A percentile compares a stretch with the other conserved stretches of the same genome.
phyloP scores from a whole-genome alignment of 768 basidiomycete genomes.

The Mycena galopus region DNA sequence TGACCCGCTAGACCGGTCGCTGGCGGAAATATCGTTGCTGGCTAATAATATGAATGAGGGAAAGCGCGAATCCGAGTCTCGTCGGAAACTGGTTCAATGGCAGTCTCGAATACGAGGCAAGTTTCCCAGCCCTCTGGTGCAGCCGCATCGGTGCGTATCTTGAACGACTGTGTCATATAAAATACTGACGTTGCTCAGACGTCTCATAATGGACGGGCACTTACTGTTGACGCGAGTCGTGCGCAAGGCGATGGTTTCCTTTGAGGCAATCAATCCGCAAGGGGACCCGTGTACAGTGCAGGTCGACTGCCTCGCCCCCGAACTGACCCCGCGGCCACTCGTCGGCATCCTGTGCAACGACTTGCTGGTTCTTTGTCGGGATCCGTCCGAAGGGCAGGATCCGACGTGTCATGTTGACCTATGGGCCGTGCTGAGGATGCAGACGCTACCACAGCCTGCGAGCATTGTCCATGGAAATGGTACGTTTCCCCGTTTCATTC shows the following conservation, averaged over 20 bases:
- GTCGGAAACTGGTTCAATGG: constrained; percentile 92
- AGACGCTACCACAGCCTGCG: constrained; percentile 90
- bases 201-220: constrained; percentile 93
- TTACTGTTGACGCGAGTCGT: constrained; percentile 91
- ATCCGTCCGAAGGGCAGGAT: constrained; percentile 86
- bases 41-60: constrained; percentile 99
- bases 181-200: constrained; percentile 57
- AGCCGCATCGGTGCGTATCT: constrained; percentile 87
- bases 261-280: constrained; percentile 83
- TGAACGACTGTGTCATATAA: constrained; percentile 4
- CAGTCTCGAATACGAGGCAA: constrained; percentile 89
- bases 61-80: constrained; percentile 94
- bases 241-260: constrained; percentile 84
- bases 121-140: constrained; percentile 97
- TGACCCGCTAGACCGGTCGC: constrained; percentile 87
- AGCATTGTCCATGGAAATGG: constrained; percentile 92
- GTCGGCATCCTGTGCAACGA: constrained; percentile 93
- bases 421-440: constrained; percentile 98
- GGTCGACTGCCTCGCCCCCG: constrained; percentile 91
- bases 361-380: constrained; percentile 90
- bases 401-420: constrained; percentile 83
- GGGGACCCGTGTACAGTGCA: constrained; percentile 87
- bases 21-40: constrained; percentile 88
- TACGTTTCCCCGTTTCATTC: constrained; percentile 43
- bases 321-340: constrained; percentile 83